Evolutionary conservation across 345 rosid genomes (phyloP).

Genomic region (Odontarrhena argentea): DNA sequence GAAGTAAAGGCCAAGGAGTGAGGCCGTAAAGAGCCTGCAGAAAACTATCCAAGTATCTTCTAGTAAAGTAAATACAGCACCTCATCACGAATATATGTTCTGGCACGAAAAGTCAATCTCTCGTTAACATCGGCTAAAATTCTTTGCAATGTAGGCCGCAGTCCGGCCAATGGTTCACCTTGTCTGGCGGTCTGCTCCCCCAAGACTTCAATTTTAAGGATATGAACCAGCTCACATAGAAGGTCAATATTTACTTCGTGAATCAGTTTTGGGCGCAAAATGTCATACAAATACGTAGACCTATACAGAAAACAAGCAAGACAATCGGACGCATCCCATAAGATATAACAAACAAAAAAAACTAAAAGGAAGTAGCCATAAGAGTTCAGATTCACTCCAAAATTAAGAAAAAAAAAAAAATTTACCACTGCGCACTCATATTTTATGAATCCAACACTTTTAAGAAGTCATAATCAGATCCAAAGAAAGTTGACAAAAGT

Average conservation of each 20-base stretch:
- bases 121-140: constrained; percentile 89
- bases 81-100: constrained; percentile 95
- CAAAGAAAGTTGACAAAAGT: constrained; percentile 23
- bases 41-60: constrained; percentile 26
- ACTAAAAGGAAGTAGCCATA: neutral
- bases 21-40: constrained; percentile 1
- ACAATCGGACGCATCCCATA: constrained; percentile 12
- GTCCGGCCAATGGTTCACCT: constrained; percentile 78
- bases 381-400: no score
- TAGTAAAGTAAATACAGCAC: constrained; percentile 41
- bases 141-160: constrained; percentile 88
- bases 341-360: constrained; percentile 16
- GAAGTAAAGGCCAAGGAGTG: constrained; percentile 12
- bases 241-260: constrained; percentile 85
- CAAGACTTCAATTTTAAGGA: constrained; percentile 91
- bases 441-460: constrained; percentile 13
- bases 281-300: constrained; percentile 89
- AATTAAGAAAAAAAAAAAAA: no score
- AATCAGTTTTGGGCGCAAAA: constrained; percentile 89
- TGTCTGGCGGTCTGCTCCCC: constrained; percentile 83
- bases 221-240: constrained; percentile 94
- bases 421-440: constrained; percentile 13
- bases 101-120: constrained; percentile 94
- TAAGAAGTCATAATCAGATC: constrained; percentile 13
- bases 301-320: constrained; percentile 43